Conservation (phyloP, 2,329 filamentous ascomycete genomes). For the Trichoderma arundinaceum region DNA sequence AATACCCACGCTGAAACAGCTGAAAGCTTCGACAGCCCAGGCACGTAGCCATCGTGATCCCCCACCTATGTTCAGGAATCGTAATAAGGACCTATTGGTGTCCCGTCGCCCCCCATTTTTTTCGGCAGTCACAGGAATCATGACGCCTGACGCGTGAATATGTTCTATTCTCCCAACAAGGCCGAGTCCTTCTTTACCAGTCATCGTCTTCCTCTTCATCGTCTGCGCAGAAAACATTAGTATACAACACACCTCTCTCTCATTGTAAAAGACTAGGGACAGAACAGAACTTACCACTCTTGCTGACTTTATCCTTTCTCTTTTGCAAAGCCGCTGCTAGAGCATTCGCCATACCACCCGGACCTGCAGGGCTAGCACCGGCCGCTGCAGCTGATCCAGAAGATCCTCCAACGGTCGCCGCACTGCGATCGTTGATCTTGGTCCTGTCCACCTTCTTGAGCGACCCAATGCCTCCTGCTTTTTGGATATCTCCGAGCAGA, state of each 20-base stretch:
- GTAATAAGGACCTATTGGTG: background rate
- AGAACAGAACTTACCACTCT: conserved; percentile 75
- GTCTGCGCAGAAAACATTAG: conserved; percentile 54
- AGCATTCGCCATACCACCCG: conserved; percentile 77
- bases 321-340: conserved; percentile 78
- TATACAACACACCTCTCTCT: background rate
- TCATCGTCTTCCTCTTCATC: conserved; percentile 80
- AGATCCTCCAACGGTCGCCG: conserved; percentile 60
- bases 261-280: no score
- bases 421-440: conserved; percentile 75
- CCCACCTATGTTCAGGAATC: no score
- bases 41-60: background rate
- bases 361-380: conserved; percentile 58
- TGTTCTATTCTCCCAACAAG: background rate
- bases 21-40: background rate
- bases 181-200: conserved; percentile 54
- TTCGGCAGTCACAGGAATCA: background rate
- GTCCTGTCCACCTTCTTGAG: conserved; percentile 76
- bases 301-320: conserved; percentile 91
- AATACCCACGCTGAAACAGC: background rate
- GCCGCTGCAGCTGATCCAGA: conserved; percentile 58
- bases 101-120: background rate
- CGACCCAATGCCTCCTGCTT: conserved; percentile 67
- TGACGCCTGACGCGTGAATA: background rate
- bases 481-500: conserved; percentile 74